Conservation (phyloP, 2,329 filamentous ascomycete genomes). For the Aspergillus quadricinctus region DNA sequence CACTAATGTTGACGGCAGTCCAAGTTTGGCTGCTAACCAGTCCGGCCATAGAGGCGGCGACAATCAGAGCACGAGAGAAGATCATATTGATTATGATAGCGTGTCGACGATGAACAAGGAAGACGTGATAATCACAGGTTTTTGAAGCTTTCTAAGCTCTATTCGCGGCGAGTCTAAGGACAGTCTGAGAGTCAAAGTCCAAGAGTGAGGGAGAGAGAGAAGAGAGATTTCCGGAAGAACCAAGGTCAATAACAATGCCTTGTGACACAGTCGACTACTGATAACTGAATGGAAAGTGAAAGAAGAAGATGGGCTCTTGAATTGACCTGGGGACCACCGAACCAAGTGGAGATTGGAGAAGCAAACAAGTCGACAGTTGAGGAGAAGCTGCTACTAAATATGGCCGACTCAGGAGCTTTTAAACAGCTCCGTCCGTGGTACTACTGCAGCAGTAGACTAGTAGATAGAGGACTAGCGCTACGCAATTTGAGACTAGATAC, state of each 20-base stretch:
- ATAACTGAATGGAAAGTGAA: neutral
- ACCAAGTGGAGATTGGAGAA: neutral
- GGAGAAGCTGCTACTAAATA: neutral
- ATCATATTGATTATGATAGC: conserved; percentile 18
- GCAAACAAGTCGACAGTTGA: neutral
- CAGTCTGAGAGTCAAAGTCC: neutral
- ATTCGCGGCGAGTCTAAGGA: neutral
- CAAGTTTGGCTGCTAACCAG: conserved; percentile 30
- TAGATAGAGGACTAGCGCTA: neutral
- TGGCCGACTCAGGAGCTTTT: neutral
- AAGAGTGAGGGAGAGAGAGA: neutral
- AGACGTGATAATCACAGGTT: neutral
- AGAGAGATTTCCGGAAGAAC: neutral
- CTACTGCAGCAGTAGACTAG: neutral
- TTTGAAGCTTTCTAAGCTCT: neutral
- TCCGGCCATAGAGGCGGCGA: conserved; percentile 26
- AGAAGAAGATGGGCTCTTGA: neutral
- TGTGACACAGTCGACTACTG: neutral
- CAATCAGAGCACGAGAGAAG: conserved; percentile 26
- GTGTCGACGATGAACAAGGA: neutral
- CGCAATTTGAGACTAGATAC: neutral
- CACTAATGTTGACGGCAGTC: conserved; percentile 32
- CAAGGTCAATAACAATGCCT: neutral
- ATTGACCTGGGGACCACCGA: neutral
- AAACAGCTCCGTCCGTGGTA: neutral